Base-by-base conservation (phyloP, 768 basidiomycete species). In the Rhodotorula babjevae region DNA sequence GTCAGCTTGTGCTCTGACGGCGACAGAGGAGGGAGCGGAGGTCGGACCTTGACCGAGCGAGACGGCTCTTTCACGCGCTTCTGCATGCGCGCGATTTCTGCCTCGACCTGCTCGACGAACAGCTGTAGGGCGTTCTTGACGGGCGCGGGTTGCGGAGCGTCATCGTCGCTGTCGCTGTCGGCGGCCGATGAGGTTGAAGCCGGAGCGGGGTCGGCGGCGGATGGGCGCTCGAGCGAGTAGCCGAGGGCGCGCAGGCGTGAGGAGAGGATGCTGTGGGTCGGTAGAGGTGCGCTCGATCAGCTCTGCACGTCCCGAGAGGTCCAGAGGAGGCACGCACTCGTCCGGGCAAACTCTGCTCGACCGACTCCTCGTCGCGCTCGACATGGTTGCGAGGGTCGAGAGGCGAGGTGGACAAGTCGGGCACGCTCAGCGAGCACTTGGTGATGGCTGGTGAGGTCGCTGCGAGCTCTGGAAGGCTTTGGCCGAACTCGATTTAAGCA, bases 211-310 rank as follows among this genome's bases (percentile, higher is more conserved):
- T 18, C 44, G 44, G 18, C 44, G 44, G 44, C 14, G 14, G 44
- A 16, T 21, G 68, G 68, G 8, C 63, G 68, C 16, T 55, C 27
- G 44, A 69, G 53, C 55, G 68, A 69, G 61, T 69, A 69, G 44
- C 68, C 68, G 21, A 63, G 55, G 3, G 42, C n/a, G 25, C 56
- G 31, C 3, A 69, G 68, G 5, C 68, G 68, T 14, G 27, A 16
- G 2, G 58, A 19, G 16, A 47, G 46, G 55, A 52, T 10, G 59
- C 55, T 4, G 61, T 21, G 33, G 11, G n/a, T 27, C 2, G 9
- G 7, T 2, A 25, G 25, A 23, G 23, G 50, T 1, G 5, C 25
- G 50, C 4, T 25, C 23, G 8, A 25, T 52, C 50, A 52, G 50
- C 50, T 52, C 50, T 12, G 50, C 2, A 27, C 50, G 50, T 8